phyloP scores from a whole-genome alignment of 129 eudicot species.

The Lactuca saligna region DNA sequence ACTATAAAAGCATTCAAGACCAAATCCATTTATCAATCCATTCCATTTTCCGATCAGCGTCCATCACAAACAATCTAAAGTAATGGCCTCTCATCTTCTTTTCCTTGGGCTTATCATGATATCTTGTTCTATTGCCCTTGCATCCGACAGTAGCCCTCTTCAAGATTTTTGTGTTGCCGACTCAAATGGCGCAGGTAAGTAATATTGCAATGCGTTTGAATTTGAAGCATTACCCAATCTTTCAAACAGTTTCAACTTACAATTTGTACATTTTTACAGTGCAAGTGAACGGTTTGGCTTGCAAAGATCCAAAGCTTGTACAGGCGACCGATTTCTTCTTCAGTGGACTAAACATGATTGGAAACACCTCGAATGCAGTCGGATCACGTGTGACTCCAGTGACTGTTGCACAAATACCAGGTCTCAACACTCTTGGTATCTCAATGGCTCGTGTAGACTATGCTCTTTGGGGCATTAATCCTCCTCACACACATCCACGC shows the following conservation, averaged over 20 bases:
- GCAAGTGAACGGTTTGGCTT: not conserved
- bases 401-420: conserved; percentile 24
- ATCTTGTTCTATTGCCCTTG: conserved; percentile 13
- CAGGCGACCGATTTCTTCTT: conserved; percentile 27
- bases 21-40: not conserved
- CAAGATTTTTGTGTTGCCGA: conserved; percentile 33
- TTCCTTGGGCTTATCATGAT: not conserved
- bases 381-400: conserved; percentile 35
- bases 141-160: conserved; percentile 28
- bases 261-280: not conserved
- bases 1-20: conserved; percentile 10
- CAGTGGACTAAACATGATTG: conserved; percentile 24
- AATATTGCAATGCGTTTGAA: not conserved
- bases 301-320: conserved; percentile 3
- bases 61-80: not conserved
- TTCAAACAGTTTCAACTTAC: not conserved
- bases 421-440: conserved; percentile 36
- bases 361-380: conserved; percentile 28
- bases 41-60: not conserved
- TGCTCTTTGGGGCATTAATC: conserved; percentile 8
- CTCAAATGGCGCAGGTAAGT: conserved; percentile 10
- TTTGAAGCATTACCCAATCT: not conserved
- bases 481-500: not conserved
- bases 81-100: conserved; percentile 17
- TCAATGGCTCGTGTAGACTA: conserved; percentile 31